Percentiles rank a stretch among this genome's conserved stretches.
These are phyloP conservation scores for Tritrichomonas musculus DNA, from an alignment of 208 protist genomes.

Conservation along the genomic window DNA sequence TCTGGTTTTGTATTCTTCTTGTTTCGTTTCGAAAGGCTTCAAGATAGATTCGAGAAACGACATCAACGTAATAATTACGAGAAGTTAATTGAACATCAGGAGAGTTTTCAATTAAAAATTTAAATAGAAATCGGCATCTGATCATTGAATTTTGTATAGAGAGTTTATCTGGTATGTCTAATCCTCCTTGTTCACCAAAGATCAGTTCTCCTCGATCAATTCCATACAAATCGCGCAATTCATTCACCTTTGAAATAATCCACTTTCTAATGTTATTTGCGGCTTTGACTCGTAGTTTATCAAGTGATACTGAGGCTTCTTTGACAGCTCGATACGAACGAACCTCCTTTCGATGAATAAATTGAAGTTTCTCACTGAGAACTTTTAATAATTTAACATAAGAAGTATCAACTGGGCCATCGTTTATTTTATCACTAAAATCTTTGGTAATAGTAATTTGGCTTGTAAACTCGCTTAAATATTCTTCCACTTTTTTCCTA, in stretches of 20 bases:
- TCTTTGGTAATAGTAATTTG: neutral
- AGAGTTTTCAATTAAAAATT: neutral
- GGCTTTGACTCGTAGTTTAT: neutral
- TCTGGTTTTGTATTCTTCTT: neutral
- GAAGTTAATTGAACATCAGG: neutral
- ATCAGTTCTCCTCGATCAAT: too few relatives aligned
- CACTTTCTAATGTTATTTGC: conserved; percentile 1
- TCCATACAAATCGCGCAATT: neutral
- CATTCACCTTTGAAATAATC: neutral
- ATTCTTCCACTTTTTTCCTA: neutral
- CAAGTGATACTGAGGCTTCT: neutral
- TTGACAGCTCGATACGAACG: neutral
- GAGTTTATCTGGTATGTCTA: neutral
- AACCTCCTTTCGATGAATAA: neutral
- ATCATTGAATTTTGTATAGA: neutral
- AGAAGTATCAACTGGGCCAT: neutral
- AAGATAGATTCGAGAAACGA: neutral
- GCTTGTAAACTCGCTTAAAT: neutral
- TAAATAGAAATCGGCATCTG: neutral
- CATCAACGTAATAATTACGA: neutral
- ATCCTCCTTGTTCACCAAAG: too few relatives aligned
- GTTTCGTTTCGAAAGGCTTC: neutral
- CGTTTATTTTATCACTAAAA: neutral
- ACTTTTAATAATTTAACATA: neutral
- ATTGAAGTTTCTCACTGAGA: neutral